Evolutionary conservation across 2,329 filamentous ascomycete genomes (phyloP).

Genomic region (Paecilomyces sp.): DNA sequence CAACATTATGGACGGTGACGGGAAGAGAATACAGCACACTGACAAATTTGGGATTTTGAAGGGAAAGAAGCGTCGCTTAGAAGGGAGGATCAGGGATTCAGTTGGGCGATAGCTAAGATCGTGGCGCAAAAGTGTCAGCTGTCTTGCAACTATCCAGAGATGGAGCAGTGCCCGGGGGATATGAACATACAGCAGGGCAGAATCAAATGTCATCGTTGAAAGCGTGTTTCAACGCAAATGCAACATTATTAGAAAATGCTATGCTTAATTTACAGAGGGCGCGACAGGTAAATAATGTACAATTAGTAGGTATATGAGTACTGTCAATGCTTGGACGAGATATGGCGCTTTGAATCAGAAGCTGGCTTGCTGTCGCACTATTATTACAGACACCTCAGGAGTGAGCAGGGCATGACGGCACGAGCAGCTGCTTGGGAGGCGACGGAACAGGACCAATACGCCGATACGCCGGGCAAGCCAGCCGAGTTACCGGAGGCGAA

Average conservation of each 20-base stretch:
- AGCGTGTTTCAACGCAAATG: constrained; percentile 16
- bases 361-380: neutral
- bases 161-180: constrained; percentile 1
- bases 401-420: neutral
- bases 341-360: neutral
- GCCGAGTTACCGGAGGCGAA: neutral
- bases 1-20: constrained; percentile 4
- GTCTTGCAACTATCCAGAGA: constrained; percentile 5
- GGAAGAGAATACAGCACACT: constrained; percentile 22
- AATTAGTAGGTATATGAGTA: neutral
- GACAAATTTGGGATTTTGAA: constrained; percentile 60
- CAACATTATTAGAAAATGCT: constrained; percentile 22
- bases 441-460: neutral
- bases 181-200: constrained; percentile 27
- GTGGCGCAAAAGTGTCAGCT: constrained; percentile 8
- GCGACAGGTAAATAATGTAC: constrained; percentile 3
- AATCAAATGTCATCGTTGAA: constrained; percentile 36
- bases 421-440: neutral
- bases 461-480: neutral
- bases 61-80: constrained; percentile 60
- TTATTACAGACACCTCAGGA: neutral
- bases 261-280: constrained; percentile 6
- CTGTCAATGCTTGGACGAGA: neutral
- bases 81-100: constrained; percentile 55
- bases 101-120: constrained; percentile 56